Evolutionary conservation across 306 rosid species (phyloP).

Genomic region (Potentilla sterilis): DNA sequence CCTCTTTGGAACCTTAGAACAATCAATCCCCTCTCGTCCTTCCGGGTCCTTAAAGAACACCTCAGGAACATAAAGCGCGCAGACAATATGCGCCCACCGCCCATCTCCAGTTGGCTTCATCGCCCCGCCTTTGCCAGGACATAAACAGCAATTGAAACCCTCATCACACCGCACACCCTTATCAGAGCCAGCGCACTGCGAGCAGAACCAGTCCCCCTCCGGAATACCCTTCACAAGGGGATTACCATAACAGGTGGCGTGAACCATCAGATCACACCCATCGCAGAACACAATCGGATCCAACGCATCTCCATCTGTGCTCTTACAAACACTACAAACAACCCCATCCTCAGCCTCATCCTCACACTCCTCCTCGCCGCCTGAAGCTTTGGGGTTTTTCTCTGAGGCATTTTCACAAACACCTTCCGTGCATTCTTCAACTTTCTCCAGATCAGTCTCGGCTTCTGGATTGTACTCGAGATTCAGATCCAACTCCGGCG

Average conservation of each 20-base stretch:
- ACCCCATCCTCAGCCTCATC: slow-evolving; percentile 60
- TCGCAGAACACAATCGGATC: slow-evolving; percentile 90
- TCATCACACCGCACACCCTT: not conserved
- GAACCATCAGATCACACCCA: slow-evolving; percentile 85
- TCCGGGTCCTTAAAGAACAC: slow-evolving; percentile 73
- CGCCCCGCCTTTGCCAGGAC: slow-evolving; percentile 65
- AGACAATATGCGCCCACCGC: slow-evolving; percentile 74
- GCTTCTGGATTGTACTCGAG: slow-evolving; percentile 40
- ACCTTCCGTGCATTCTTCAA: not conserved
- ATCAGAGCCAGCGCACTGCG: slow-evolving; percentile 35
- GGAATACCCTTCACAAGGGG: slow-evolving; percentile 59
- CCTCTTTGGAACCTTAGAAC: slow-evolving; percentile 58
- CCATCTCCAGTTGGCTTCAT: slow-evolving; percentile 49
- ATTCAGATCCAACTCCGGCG: slow-evolving; percentile 56
- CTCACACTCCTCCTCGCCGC: not conserved
- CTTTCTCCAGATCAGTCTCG: not conserved
- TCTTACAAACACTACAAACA: slow-evolving; percentile 63
- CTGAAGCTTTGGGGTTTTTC: not conserved
- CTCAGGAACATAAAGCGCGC: slow-evolving; percentile 72
- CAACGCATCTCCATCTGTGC: slow-evolving; percentile 72
- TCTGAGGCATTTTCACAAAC: slow-evolving; percentile 2
- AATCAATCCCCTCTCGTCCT: slow-evolving; percentile 75
- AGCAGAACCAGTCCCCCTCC: slow-evolving; percentile 72
- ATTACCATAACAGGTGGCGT: slow-evolving; percentile 76
- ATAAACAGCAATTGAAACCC: slow-evolving; percentile 35